Conservation (phyloP, 164 flowering plant species). For the Nelumbo lutea region DNA sequence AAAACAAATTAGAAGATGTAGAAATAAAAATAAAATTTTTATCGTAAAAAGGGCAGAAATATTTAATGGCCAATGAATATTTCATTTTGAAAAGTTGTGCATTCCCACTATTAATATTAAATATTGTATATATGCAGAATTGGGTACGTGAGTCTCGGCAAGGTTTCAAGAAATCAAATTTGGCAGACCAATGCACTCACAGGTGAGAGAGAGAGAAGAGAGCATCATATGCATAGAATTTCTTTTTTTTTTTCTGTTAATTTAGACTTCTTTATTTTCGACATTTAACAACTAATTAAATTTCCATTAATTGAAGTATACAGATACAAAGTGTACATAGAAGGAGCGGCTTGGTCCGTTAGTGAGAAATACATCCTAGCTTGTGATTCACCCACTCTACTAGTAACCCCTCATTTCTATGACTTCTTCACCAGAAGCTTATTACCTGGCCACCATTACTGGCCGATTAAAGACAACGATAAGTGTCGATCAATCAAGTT, state of each 20-base stretch:
- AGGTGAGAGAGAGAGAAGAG: conserved; percentile 25
- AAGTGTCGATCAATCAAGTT: background rate
- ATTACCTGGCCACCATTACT: conserved; percentile 55
- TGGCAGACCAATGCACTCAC: conserved; percentile 55
- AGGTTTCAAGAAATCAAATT: conserved; percentile 42
- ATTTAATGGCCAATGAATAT: no score
- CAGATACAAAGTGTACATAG: conserved; percentile 62
- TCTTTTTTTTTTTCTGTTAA: background rate
- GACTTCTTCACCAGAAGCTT: conserved; percentile 64
- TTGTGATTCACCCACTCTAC: conserved; percentile 49
- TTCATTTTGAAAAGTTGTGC: no score
- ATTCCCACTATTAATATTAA: no score
- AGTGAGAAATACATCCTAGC: conserved; percentile 68
- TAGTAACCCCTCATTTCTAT: conserved; percentile 43
- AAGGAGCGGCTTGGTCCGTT: conserved; percentile 75
- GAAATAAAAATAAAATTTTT: no score
- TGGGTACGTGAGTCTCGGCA: conserved; percentile 39
- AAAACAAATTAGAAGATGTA: no score
- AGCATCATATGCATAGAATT: background rate
- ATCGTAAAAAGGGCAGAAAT: no score
- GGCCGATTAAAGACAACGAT: conserved; percentile 43
- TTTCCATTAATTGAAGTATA: background rate
- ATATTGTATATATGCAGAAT: conserved; percentile 29
- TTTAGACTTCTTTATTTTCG: background rate
- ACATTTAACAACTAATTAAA: background rate